Base-by-base conservation (phyloP, 2,329 filamentous ascomycete genomes). In the Pseudogymnoascus verrucosus region DNA sequence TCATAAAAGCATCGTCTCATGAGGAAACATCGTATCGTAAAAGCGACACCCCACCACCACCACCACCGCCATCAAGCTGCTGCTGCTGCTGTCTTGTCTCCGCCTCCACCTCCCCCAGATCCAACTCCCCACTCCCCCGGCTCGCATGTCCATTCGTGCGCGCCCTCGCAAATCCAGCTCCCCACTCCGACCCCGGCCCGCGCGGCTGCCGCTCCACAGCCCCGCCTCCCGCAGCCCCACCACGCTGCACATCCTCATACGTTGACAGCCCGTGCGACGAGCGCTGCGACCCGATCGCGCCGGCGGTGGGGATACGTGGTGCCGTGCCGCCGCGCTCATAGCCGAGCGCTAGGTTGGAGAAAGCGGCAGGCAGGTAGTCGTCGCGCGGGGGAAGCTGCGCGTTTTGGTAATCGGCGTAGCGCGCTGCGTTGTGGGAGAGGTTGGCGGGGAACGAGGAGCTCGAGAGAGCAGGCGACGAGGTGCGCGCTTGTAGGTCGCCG, bases 401-500 rank as follows among this genome's bases (percentile, higher is more conserved):
- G 78, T 61, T 83, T 88, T 7, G 87, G 68, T 87, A 83, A 66
- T 83, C 82, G 67, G 72, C 69, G 67, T 87, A 83, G 63, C 85
- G 82, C 54, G 84, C 78, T 63, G 86, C 83, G 69, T 87, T 87
- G 67, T 83, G 81, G 71, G 81, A 80, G 60, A 91, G 79, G 65
- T 82, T 84, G 67, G 85, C 85, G 63, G 91, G 87, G 74, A 96
- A 96, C 79, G 91, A 96, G 5, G 91, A 91, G 16, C 91, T 91
- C 11, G 95, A 96, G 6, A 89, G 88, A 2, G 90, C 93, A 5
- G 95, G 93, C 69, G 93, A 98, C 10, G 93, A 93, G 14, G 93
- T 97, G 77, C 96, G 96, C 1, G 93, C 96, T 68, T 93, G 89
- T 67, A 99, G 79, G 74, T 99, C 95, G 37, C 93, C 95, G 74